phyloP scores from a whole-genome alignment of 495 filamentous ascomycete species.

The Aspergillus wentii region DNA sequence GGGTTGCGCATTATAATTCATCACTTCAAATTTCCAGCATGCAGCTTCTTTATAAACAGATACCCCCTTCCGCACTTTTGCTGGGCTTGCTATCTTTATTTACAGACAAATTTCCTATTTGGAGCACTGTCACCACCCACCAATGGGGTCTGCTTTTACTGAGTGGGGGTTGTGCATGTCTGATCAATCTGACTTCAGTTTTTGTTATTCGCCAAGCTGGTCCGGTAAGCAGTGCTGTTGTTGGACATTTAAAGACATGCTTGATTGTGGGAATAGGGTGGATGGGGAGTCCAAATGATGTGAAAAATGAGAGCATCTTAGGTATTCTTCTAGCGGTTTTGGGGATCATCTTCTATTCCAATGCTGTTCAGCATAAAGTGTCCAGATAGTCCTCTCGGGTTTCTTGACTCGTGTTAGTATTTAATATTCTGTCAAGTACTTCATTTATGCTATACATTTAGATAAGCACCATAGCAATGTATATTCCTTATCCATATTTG shows the following conservation, averaged over 20 bases:
- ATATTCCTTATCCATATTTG: no score
- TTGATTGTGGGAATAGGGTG: conserved; percentile 1
- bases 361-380: not conserved
- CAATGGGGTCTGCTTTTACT: conserved; percentile 1
- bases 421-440: no score
- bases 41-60: conserved; percentile 1
- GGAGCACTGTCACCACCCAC: not conserved
- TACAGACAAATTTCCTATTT: not conserved
- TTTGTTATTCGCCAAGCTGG: not conserved
- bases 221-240: not conserved
- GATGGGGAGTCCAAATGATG: not conserved
- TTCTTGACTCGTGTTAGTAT: no score
- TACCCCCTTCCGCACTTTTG: not conserved
- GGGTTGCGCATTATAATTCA: conserved; percentile 1
- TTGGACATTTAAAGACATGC: conserved; percentile 2
- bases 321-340: not conserved
- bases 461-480: no score
- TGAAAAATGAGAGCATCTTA: not conserved
- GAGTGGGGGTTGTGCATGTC: conserved; percentile 1
- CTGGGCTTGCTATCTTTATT: not conserved
- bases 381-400: no score
- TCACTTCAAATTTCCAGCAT: conserved; percentile 1
- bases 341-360: not conserved
- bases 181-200: conserved; percentile 1
- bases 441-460: no score